Conservation (phyloP, 805 yeast species). For the Hyphopichia homilentoma region DNA sequence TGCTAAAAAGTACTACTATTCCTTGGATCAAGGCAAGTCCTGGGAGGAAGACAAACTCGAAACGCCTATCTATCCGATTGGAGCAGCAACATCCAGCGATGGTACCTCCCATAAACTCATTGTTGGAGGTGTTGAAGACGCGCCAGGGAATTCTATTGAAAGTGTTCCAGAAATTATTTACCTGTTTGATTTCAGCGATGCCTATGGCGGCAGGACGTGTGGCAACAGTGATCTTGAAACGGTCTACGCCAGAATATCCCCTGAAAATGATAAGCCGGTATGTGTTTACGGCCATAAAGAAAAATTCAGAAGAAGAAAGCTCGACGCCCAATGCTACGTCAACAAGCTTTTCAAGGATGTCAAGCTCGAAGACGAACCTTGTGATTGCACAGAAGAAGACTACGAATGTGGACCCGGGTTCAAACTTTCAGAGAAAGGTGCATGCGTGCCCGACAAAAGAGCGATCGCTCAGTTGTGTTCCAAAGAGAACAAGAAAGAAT, state of each 20-base stretch:
- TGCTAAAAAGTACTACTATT: conserved; percentile 41
- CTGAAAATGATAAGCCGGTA: conserved; percentile 26
- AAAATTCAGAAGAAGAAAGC: conserved; percentile 59
- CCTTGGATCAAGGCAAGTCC: conserved; percentile 69
- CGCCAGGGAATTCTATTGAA: conserved; percentile 7
- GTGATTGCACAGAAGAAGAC: conserved; percentile 63
- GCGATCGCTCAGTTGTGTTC: conserved; percentile 23
- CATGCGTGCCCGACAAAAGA: conserved; percentile 43
- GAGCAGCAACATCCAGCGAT: conserved; percentile 59
- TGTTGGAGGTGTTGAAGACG: conserved; percentile 38
- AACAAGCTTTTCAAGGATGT: conserved; percentile 45
- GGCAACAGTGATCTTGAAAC: conserved; percentile 57
- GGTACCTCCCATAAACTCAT: conserved; percentile 63
- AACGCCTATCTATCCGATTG: conserved; percentile 33
- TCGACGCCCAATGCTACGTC: conserved; percentile 61
- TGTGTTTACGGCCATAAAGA: conserved; percentile 73
- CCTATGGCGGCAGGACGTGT: conserved; percentile 49
- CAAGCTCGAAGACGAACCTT: conserved; percentile 47
- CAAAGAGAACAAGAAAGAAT: conserved; percentile 12
- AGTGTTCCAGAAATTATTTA: conserved; percentile 18
- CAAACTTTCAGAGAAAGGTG: conserved; percentile 26
- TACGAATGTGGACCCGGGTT: conserved; percentile 65
- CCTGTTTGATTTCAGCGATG: conserved; percentile 54
- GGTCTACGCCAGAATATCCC: conserved; percentile 49
- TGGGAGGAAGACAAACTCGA: conserved; percentile 57